Conservation (phyloP, 768 basidiomycete species). For the Panaeolus cyanescens region DNA sequence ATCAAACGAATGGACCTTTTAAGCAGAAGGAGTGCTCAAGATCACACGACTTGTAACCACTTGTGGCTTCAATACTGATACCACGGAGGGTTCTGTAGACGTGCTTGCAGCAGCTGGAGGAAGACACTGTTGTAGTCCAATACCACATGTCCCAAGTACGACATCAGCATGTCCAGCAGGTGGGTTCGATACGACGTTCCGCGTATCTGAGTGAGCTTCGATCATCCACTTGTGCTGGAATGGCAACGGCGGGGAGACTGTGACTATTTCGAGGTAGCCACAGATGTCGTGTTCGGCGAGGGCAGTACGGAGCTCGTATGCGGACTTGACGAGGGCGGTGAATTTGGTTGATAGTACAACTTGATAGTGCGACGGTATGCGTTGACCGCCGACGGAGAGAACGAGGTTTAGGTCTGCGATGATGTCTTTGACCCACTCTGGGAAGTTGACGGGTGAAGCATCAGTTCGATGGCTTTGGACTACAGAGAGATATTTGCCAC, state of each 20-base stretch:
- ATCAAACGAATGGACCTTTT: too few relatives aligned
- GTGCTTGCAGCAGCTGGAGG: not conserved
- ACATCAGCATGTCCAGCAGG: slow-evolving; percentile 4
- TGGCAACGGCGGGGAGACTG: slow-evolving; percentile 14
- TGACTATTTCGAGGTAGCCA: slow-evolving; percentile 14
- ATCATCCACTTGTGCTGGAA: slow-evolving; percentile 21
- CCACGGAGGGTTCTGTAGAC: not conserved
- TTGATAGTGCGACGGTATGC: slow-evolving; percentile 10
- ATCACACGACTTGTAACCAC: slow-evolving; percentile 21
- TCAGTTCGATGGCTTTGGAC: slow-evolving; percentile 17
- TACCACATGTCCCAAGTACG: slow-evolving; percentile 19
- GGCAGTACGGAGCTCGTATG: slow-evolving; percentile 22
- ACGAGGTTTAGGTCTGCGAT: slow-evolving; percentile 13
- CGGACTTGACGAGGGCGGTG: slow-evolving; percentile 18
- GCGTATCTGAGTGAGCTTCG: slow-evolving; percentile 12
- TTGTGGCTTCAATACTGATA: slow-evolving; percentile 22
- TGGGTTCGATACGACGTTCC: slow-evolving; percentile 5
- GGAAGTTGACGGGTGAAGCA: slow-evolving; percentile 12
- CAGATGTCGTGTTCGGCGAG: slow-evolving; percentile 23
- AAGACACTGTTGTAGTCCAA: slow-evolving; percentile 18
- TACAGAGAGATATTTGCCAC: slow-evolving; percentile 3
- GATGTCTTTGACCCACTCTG: slow-evolving; percentile 21
- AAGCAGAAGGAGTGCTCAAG: slow-evolving; percentile 11
- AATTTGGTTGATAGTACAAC: slow-evolving; percentile 17
- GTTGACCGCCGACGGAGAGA: slow-evolving; percentile 15